Evolutionary conservation across 1,139 yeast genomes (phyloP).

Genomic region (Pichia sp.): DNA sequence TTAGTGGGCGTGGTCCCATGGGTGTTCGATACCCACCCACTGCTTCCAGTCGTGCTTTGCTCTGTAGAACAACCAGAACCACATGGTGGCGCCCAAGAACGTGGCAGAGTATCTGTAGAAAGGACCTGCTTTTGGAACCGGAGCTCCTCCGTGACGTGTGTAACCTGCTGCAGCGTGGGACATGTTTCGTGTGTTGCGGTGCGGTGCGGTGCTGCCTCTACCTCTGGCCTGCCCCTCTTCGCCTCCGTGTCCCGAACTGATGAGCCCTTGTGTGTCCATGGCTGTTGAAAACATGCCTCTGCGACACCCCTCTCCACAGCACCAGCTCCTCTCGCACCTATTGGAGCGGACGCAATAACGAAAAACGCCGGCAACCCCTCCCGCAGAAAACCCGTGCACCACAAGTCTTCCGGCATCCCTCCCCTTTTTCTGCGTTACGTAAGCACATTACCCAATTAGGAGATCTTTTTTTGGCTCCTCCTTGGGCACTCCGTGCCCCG

Average conservation of each 20-base stretch:
- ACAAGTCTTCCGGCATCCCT: not conserved
- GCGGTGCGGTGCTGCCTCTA: too few species aligned
- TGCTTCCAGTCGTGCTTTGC: constrained; percentile 67
- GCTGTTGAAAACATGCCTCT: not conserved
- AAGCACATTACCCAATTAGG: not conserved
- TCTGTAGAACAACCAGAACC: constrained; percentile 82
- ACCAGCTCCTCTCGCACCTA: not conserved
- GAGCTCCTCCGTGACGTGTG: constrained; percentile 51
- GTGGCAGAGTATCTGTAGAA: constrained; percentile 57
- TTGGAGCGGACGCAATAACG: not conserved
- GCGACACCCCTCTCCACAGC: not conserved
- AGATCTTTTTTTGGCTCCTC: not conserved
- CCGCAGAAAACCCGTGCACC: not conserved
- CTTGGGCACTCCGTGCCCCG: not conserved
- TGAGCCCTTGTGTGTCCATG: too few species aligned
- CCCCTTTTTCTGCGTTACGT: not conserved
- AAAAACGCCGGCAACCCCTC: not conserved
- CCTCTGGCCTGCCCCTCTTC: too few species aligned
- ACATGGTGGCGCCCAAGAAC: constrained; percentile 75
- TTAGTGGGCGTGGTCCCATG: constrained; percentile 27
- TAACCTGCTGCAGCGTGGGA: constrained; percentile 27
- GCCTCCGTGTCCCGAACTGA: too few species aligned
- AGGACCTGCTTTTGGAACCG: constrained; percentile 52
- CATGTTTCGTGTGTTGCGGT: not conserved
- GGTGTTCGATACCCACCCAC: constrained; percentile 42